Conservation (phyloP, 495 filamentous ascomycete genomes). For the Neurospora sp. region DNA sequence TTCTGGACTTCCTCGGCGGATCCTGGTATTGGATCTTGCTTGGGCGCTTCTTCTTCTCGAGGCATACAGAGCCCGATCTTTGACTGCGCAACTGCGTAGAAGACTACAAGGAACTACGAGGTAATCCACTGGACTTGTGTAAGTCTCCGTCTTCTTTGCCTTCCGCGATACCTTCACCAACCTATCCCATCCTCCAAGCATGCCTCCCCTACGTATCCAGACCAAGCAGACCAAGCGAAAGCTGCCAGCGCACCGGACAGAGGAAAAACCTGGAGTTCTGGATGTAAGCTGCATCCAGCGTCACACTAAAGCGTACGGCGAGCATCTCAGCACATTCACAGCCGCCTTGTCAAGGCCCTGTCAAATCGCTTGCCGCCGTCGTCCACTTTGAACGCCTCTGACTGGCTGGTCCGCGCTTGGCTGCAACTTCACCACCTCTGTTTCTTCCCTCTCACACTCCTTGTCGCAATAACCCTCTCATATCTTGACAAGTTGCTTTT, state of each 20-base stretch:
- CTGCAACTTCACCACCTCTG: neutral
- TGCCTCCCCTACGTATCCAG: neutral
- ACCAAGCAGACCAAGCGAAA: neutral
- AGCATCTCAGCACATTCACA: conserved; percentile 25
- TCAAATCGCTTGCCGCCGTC: conserved; percentile 25
- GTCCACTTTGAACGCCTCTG: conserved; percentile 16
- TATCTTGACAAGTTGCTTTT: neutral
- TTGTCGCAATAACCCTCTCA: neutral
- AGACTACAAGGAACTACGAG: neutral
- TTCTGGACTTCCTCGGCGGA: neutral
- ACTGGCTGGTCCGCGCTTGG: conserved; percentile 9
- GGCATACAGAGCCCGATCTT: neutral
- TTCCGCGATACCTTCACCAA: neutral
- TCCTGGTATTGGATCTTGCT: neutral
- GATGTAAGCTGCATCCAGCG: conserved; percentile 17
- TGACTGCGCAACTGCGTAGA: neutral
- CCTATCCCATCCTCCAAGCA: neutral
- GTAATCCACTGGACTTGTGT: neutral
- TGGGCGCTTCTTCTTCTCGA: neutral
- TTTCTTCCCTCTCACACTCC: neutral
- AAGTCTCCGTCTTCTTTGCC: neutral
- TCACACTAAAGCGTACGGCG: conserved; percentile 22
- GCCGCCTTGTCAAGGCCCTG: conserved; percentile 22
- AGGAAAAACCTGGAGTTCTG: neutral
- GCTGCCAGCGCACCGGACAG: neutral